These are phyloP conservation scores for Beauveria sp. DNA, from an alignment of 2,329 filamentous ascomycete species.

Conservation along the genomic window DNA sequence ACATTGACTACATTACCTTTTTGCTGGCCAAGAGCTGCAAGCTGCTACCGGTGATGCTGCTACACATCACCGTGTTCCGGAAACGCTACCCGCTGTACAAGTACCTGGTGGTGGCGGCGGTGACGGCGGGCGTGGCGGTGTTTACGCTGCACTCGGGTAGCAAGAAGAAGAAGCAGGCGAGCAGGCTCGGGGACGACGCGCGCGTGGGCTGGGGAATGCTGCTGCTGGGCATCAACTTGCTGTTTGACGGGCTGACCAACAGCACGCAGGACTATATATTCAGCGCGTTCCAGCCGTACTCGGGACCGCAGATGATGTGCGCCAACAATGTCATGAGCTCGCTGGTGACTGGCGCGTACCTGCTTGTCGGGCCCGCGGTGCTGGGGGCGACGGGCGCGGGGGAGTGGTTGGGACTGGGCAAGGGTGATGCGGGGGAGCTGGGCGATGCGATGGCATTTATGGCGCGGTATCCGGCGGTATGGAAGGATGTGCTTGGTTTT, in stretches of 20 bases:
- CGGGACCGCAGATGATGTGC: slow-evolving; percentile 98
- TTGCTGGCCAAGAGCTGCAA: slow-evolving; percentile 98
- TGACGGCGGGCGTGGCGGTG: slow-evolving; percentile 85
- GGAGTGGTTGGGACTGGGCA: slow-evolving; percentile 59
- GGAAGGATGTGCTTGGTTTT: slow-evolving; percentile 84
- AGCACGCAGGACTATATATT: slow-evolving; percentile 96
- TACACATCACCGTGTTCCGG: slow-evolving; percentile 87
- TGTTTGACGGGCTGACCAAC: slow-evolving; percentile 95
- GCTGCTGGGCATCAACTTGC: slow-evolving; percentile 77
- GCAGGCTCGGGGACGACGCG: slow-evolving; percentile 37
- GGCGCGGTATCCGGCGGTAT: slow-evolving; percentile 68
- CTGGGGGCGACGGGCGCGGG: slow-evolving; percentile 61
- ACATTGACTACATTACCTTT: slow-evolving; percentile 98
- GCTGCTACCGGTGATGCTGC: slow-evolving; percentile 94
- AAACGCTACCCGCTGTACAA: slow-evolving; percentile 90
- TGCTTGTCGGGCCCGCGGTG: slow-evolving; percentile 67
- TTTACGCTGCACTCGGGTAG: slow-evolving; percentile 81
- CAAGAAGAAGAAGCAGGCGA: slow-evolving; percentile 33
- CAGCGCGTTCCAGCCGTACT: slow-evolving; percentile 66
- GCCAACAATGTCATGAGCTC: slow-evolving; percentile 89
- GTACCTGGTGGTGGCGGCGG: slow-evolving; percentile 84
- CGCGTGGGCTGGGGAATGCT: slow-evolving; percentile 73
- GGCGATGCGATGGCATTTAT: slow-evolving; percentile 74
- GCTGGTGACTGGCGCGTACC: slow-evolving; percentile 63
- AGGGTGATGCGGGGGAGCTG: slow-evolving; percentile 67